Evolutionary conservation across 2,329 filamentous ascomycete species (phyloP), one percentile per base, ranked within the genome.

Genomic region (Neonectria faginata): DNA sequence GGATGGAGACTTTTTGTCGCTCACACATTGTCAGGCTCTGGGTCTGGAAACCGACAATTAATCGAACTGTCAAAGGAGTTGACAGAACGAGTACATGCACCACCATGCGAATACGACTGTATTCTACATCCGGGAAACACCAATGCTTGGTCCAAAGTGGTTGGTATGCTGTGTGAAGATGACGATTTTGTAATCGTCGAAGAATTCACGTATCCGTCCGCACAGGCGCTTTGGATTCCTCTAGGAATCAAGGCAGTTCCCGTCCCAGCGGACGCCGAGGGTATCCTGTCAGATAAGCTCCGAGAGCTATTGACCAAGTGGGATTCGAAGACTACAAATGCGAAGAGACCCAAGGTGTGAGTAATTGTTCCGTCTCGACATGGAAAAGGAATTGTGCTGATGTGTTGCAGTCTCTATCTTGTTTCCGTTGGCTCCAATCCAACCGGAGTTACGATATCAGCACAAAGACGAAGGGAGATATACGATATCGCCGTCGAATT

Each of bases 391-490:
- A 27, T 3, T 22, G 14, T 18, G 20, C 45, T 42, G 12, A 62
- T 5, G 8, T n/a, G 29, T 20, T 3, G 16, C 12, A 67, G 69
- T n/a, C 57, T 76, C 1, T 75, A 76, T 18, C 50, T 72, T 1
- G 75, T 76, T 6, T 65, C 74, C 2, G 89, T 89, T 0, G 90
- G 90, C 2, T 89, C 91, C 72, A 92, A 92, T 73, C 90, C 90
- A 0, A 92, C 90, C 0, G 90, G 90, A 18, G 85, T 88, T 22
- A 92, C 90, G 1, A 88, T 90, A 68, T 81, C 84, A 51, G 75
- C 79, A 2, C 78, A 85, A 66, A 82, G 90, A 60, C 84, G 89
- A 42, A 82, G 81, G 67, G 86, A 84, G 18, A 82, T 92, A 58
- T 92, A 92, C 78, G 65, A 73, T 9, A 48, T 75, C 11, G 75